Base-by-base conservation (phyloP, 345 rosid species). In the Eucalyptus viminalis region DNA sequence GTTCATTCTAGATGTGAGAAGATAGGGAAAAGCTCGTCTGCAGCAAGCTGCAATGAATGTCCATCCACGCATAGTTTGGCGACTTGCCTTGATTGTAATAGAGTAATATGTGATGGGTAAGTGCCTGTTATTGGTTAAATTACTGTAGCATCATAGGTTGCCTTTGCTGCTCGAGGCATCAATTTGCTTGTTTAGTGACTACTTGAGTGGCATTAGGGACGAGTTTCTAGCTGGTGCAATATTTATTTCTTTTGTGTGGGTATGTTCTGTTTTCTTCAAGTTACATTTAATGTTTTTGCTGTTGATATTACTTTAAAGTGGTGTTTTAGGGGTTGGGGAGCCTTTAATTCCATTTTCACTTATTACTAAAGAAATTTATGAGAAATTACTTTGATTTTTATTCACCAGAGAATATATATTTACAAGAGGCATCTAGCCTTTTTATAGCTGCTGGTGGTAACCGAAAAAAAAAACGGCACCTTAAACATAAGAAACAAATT, bases 51-150 rank as follows among this genome's bases (percentile, higher is more conserved):
- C 92, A 92, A 91, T 90, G 81, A 58, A n/a, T 96, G 98, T 88
- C 89, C 90, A 49, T 80, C 93, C 91, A 92, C 95, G 86, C 87
- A 93, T 86, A 90, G 93, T 89, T 90, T 96, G 89, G 95, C 93
- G 16, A 93, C 96, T 50, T 96, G 98, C 92, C 94, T 96, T 80
- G 91, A 94, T 65, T 95, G 97, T 87, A 92, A 91, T 88, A 89
- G 89, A 80, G 91, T 94, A 69, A 88, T 95, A 56, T 96, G 98
- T 88, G 98, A 96, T 90, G 90, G 90, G 98, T 96, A 92, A 91
- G 94, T 43, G 81, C 31, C 81, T 53, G 44, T 25, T 86, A 34
- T 47, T 24, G 19, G 47, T 67, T 89, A 31, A 16, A 34, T 88
- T 67, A 31, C 45, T 15, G 7, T 25, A 45, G 51, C 27, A 22